phyloP scores from a whole-genome alignment of 2,329 filamentous ascomycete genomes.

The Taxawa tesnikishii region DNA sequence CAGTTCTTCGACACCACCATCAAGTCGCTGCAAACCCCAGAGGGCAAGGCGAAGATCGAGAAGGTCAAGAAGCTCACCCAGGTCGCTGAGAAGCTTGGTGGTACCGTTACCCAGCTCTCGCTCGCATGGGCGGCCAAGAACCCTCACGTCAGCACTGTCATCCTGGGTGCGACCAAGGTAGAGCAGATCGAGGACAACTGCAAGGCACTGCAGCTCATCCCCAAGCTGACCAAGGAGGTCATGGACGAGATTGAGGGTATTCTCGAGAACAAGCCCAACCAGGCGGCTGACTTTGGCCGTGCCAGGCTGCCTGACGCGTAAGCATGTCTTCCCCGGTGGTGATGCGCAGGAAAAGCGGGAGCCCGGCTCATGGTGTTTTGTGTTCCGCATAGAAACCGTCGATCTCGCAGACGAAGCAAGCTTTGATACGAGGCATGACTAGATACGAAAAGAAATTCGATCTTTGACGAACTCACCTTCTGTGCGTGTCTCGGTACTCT shows the following conservation, averaged over 20 bases:
- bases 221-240: slow-evolving; percentile 25
- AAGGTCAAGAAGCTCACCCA: slow-evolving; percentile 44
- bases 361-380: too few species aligned
- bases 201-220: slow-evolving; percentile 29
- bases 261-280: slow-evolving; percentile 26
- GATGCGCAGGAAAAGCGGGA: too few species aligned
- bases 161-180: slow-evolving; percentile 40
- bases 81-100: slow-evolving; percentile 37
- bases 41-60: slow-evolving; percentile 41
- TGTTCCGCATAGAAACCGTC: too few species aligned
- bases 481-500: too few species aligned
- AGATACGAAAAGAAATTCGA: too few species aligned
- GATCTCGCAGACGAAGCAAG: too few species aligned
- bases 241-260: slow-evolving; percentile 32
- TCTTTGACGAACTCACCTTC: too few species aligned
- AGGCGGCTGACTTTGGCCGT: slow-evolving; percentile 19
- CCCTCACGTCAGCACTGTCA: slow-evolving; percentile 44
- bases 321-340: too few species aligned
- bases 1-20: slow-evolving; percentile 46
- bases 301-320: too few species aligned
- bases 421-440: too few species aligned
- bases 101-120: slow-evolving; percentile 38
- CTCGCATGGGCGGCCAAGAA: slow-evolving; percentile 50
- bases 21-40: slow-evolving; percentile 35
- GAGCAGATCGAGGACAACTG: slow-evolving; percentile 38